phyloP scores from a whole-genome alignment of 306 rosid genomes.

The Lathyrus aphaca region DNA sequence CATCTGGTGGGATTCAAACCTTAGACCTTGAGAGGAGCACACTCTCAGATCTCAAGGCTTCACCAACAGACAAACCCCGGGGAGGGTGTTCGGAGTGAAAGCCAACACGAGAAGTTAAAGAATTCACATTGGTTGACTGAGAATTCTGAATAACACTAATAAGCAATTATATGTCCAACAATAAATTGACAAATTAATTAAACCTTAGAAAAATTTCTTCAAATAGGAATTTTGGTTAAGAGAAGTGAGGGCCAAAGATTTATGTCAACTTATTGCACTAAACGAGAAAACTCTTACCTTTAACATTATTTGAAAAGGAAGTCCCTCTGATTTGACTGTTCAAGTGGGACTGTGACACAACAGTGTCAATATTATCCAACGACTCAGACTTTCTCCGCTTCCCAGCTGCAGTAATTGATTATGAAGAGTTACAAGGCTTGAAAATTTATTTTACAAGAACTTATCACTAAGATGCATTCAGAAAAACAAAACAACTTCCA shows the following conservation, averaged over 20 bases:
- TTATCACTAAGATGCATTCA: constrained; percentile 32
- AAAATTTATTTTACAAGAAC: constrained; percentile 27
- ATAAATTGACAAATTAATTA: constrained; percentile 15
- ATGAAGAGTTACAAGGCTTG: constrained; percentile 61
- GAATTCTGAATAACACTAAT: not conserved
- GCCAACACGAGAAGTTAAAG: constrained; percentile 26
- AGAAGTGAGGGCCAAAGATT: not conserved
- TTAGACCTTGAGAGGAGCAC: too few species aligned
- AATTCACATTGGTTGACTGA: constrained; percentile 1
- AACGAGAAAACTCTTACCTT: constrained; percentile 50
- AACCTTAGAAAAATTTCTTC: not conserved
- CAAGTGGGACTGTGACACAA: constrained; percentile 47
- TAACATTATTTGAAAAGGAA: constrained; percentile 42
- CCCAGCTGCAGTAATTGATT: constrained; percentile 52
- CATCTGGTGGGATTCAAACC: too few species aligned
- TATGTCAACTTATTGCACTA: constrained; percentile 12
- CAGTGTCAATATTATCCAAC: constrained; percentile 47
- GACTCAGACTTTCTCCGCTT: constrained; percentile 60
- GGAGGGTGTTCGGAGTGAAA: constrained; percentile 16
- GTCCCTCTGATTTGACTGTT: constrained; percentile 48
- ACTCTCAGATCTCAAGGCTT: too few species aligned
- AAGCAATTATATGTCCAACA: constrained; percentile 9
- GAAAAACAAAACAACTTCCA: constrained; percentile 34
- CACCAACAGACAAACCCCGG: not conserved
- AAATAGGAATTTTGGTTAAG: not conserved